phyloP scores from a whole-genome alignment of 106 monocot species.

The Platanthera zijinensis region DNA sequence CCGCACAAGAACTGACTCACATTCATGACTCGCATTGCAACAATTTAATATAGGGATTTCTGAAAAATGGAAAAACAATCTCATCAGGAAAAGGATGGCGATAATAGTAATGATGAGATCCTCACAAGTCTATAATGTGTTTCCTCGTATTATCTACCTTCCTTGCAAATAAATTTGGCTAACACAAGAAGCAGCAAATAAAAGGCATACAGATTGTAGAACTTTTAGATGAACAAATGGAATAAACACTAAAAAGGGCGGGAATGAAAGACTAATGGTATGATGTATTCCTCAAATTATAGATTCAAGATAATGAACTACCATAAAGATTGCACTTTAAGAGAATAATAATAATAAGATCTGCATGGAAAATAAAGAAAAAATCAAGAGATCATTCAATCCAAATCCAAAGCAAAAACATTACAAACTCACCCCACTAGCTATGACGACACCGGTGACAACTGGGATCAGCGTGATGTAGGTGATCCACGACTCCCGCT shows the following conservation, averaged over 20 bases:
- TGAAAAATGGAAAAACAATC: too few species aligned
- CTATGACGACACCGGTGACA: conserved; percentile 38
- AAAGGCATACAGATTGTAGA: neutral
- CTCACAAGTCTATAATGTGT: too few species aligned
- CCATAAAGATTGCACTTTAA: neutral
- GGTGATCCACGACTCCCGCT: conserved; percentile 37
- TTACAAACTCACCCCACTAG: conserved; percentile 26
- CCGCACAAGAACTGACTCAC: too few species aligned
- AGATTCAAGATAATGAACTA: neutral
- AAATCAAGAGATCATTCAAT: neutral
- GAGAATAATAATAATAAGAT: neutral
- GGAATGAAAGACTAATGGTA: neutral
- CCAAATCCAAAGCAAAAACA: neutral
- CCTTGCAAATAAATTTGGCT: neutral
- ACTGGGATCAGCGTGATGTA: conserved; percentile 37
- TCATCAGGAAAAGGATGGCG: too few species aligned
- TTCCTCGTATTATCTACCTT: neutral
- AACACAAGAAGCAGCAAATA: neutral
- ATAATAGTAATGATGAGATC: too few species aligned
- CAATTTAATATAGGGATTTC: too few species aligned
- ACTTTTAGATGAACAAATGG: neutral
- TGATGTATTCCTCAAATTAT: neutral
- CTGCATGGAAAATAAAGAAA: neutral
- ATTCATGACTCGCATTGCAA: too few species aligned
- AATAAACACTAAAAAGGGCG: neutral